Evolutionary conservation across 371 early-diverging fungal species (phyloP), one percentile per base, ranked within the genome.

Genomic region (Mortierella sp.): DNA sequence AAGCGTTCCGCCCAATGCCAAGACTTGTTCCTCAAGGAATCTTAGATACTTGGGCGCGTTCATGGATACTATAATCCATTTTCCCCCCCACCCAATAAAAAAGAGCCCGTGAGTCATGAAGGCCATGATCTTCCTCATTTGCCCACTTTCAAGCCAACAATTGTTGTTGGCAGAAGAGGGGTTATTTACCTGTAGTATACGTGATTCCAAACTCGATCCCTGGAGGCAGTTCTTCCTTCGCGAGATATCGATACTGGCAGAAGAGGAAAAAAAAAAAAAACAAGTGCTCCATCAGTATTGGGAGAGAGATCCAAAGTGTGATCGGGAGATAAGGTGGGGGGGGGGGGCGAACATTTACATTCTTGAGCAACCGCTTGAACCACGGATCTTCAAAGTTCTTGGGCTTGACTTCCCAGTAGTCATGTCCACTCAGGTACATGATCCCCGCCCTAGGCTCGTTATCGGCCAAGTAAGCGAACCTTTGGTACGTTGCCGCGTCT

Each of bases 11-110:
- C 93, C 93, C 0, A 58, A 61, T 2, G 64, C 58, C 12, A 73
- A 64, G 61, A 92, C 84, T 51, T 85, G 67, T 19, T 70, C 64
- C 9, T 73, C 65, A 26, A 94, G 82, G 87, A 90, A 94, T 31
- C 61, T 54, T 4, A 95, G 67, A 69, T 94, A 94, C 46, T 86
- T 83, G 0, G 90, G 90, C 0, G 76, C 66, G 38, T 76, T 65
- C 16, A 76, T 54, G 0, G 73, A 28, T 21, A 73, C 73, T 73
- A 43, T 16, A 12, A 7, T 27, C n/a, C 24, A 10, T 39, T 39
- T 39, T 39, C 14, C 14, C 10, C 43, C n/a, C n/a, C n/a, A n/a
- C n/a, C n/a, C n/a, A n/a, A n/a, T n/a, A n/a, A n/a, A n/a, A n/a
- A n/a, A n/a, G n/a, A 18, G 13, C 2, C 9, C 13, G 18, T 21